phyloP scores from a whole-genome alignment of 805 yeast genomes.

The Komagataella phaffii region DNA sequence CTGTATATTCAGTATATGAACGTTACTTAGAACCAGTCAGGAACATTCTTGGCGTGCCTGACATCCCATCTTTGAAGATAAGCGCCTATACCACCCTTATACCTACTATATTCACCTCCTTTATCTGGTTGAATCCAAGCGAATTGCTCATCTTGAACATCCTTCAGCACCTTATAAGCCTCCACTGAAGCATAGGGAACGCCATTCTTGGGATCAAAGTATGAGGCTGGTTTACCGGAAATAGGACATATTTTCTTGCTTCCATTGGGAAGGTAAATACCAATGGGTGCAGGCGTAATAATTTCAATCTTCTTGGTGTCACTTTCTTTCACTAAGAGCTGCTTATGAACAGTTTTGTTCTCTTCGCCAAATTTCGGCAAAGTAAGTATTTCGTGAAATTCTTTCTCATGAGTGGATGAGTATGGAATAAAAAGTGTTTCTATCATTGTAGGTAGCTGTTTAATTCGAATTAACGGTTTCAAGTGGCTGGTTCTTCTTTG shows the following conservation, averaged over 20 bases:
- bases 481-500: conserved; percentile 39
- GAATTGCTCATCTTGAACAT: conserved; percentile 40
- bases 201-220: conserved; percentile 80
- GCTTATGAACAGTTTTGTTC: conserved; percentile 24
- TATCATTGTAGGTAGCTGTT: conserved; percentile 1
- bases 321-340: conserved; percentile 28
- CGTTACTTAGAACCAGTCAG: conserved; percentile 53
- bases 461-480: conserved; percentile 26
- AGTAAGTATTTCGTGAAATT: conserved; percentile 26
- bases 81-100: conserved; percentile 23
- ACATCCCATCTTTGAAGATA: conserved; percentile 23
- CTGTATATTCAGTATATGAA: neutral
- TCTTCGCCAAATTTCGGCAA: conserved; percentile 55
- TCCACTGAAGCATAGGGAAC: conserved; percentile 78
- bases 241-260: conserved; percentile 56
- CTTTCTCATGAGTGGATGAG: conserved; percentile 6
- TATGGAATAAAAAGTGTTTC: conserved; percentile 6
- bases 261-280: conserved; percentile 59
- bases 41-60: conserved; percentile 74
- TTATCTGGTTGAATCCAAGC: conserved; percentile 36
- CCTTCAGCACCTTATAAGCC: conserved; percentile 52
- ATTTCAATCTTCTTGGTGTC: conserved; percentile 34
- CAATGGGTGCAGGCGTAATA: conserved; percentile 61
- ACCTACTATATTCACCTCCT: conserved; percentile 25
- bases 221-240: conserved; percentile 67